Base-by-base conservation (phyloP, 768 basidiomycete genomes). In the Suillus subalutaceus region DNA sequence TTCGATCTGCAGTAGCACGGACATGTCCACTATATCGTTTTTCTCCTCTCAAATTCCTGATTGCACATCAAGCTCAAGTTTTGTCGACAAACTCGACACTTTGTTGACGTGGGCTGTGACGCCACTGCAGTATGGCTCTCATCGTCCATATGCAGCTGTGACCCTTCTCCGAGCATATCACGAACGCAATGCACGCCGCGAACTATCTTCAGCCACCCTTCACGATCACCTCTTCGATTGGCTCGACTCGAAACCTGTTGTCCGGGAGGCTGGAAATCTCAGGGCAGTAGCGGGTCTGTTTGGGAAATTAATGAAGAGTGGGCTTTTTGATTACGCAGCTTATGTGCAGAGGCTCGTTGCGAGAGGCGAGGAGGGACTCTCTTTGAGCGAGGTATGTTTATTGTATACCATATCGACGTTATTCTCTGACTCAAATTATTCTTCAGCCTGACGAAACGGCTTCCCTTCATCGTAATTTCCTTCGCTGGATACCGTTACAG, bases 271-370 rank as follows among this genome's bases (percentile, higher is more conserved):
- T 16, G 77, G 76, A 7, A 91, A 88, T 70, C 78, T 91, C 4
- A 79, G 82, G 38, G 76, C 85, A n/a, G 84, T 93, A 35, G 84
- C 91, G 12, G 77, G 89, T 18, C 77, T 94, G 8, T 92, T 88
- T 63, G 92, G 88, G 4, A 88, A 90, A 72, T 82, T 95, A 2
- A 85, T 91, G 15, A 87, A 88, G 72, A 77, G 80, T n/a, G 86
- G 84, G 16, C 73, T 93, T 23, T 94, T 94, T 74, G 90, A 89
- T 9, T 94, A 92, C 70, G 81, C 86, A 16, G 82, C 81, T 50
- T 94, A 94, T 71, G 85, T 94, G 46, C 91, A 93, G 71, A 85
- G 91, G 50, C 81, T 94, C n/a, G 87, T 95, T 63, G 92, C 92
- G 5, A 85, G 93, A 20, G 89, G 91, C 10, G 93, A 94, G 73